A percentile compares a stretch with the other conserved stretches of the same genome.
Conservation (phyloP, 495 filamentous ascomycete genomes). For the Aspergillus heteromorphus region DNA sequence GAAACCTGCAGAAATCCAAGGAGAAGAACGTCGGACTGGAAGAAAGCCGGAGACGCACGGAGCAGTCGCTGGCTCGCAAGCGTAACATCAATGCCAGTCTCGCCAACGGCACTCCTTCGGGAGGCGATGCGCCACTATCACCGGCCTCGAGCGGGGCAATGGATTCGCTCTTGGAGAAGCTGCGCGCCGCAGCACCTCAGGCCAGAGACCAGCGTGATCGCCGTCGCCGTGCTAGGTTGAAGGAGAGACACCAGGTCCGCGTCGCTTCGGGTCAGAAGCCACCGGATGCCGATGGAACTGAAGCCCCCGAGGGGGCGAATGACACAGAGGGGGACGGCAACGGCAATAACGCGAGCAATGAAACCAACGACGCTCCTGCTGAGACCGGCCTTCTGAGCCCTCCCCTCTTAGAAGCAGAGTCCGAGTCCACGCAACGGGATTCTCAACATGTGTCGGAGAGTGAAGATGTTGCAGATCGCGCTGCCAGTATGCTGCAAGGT, state of each 20-base stretch:
- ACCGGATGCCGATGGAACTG: conserved; percentile 57
- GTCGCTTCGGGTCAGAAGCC: conserved; percentile 82
- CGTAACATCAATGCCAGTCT: conserved; percentile 57
- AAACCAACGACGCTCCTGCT: conserved; percentile 17
- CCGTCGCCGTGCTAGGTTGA: conserved; percentile 77
- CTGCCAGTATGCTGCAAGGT: conserved; percentile 75
- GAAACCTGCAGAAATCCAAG: conserved; percentile 57
- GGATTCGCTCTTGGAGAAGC: conserved; percentile 93
- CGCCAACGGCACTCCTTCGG: conserved; percentile 35
- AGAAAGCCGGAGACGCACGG: conserved; percentile 75
- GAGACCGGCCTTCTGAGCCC: conserved; percentile 37
- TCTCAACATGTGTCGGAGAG: conserved; percentile 45
- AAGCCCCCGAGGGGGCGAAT: conserved; percentile 22
- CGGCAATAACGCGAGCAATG: conserved; percentile 17
- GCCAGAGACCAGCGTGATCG: conserved; percentile 80
- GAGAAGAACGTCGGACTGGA: conserved; percentile 87
- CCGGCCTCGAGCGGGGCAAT: conserved; percentile 86
- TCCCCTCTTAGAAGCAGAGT: conserved; percentile 30
- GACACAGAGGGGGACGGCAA: conserved; percentile 21
- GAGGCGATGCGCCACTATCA: conserved; percentile 49
- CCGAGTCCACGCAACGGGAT: conserved; percentile 32
- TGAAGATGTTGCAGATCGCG: conserved; percentile 77
- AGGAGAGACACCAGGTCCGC: conserved; percentile 89
- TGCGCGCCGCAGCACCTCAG: conserved; percentile 89
- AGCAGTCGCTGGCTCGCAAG: conserved; percentile 87